Base-by-base conservation (phyloP, 805 yeast genomes). In the Candida methanosorbosa region DNA sequence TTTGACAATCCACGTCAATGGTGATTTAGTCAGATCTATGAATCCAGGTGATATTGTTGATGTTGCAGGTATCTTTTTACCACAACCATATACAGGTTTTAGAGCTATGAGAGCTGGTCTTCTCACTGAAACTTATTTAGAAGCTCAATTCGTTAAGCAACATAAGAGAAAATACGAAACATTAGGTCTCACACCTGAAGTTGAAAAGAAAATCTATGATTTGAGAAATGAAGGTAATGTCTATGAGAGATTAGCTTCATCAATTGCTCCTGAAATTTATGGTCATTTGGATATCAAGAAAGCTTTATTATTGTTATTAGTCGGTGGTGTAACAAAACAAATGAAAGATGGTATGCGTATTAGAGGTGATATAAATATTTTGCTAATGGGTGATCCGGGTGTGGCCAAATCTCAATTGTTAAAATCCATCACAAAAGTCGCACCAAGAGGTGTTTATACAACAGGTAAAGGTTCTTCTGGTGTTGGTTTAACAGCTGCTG, bases 341-440 rank as follows among this genome's bases (percentile, higher is more conserved):
- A 77, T 90, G 48, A 95, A 94, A 30, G 98, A 92, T 61, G 99
- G 99, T 45, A 78, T 92, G 85, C 78, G 81, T 52, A 92, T 92
- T 50, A 79, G 99, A 66, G 98, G 98, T 50, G 98, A 92, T 56
- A 84, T 92, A 47, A 92, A 92, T 53, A 74, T 92, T 36, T 81
- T 97, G 63, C 69, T 92, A 34, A 90, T 92, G 97, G 98, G 98
- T 49, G 98, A 92, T 54, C 98, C 98, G 28, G 98, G 98, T 68
- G 98, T 92, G 36, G 98, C 98, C 52, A 92, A 92, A 61, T 92
- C 97, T 3, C 98, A 92, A 69, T 66, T 92, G 52, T 68, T 92
- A 43, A 92, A 92, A 56, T 81, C 94, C 23, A 85, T 92, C 44
- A 72, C 86, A 39, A 86, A 88, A 49, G 82, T 92, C 36, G 92